These are phyloP conservation scores for Tetrahymena malaccensis DNA, from an alignment of 73 alveolate genomes.

Conservation along the genomic window DNA sequence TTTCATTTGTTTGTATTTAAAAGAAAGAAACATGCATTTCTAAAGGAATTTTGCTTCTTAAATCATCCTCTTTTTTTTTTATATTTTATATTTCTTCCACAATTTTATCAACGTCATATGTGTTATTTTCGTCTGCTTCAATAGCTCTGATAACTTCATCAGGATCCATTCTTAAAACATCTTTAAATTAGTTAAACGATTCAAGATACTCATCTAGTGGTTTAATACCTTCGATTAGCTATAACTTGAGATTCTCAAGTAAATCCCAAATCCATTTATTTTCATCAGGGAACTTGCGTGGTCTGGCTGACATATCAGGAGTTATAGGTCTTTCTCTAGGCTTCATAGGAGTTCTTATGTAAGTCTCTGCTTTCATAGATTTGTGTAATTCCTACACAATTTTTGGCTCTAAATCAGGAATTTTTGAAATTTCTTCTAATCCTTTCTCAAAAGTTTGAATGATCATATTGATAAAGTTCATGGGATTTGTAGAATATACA, in stretches of 20 bases:
- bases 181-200: slow-evolving; percentile 76
- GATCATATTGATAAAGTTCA: slow-evolving; percentile 74
- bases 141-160: slow-evolving; percentile 72
- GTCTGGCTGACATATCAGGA: slow-evolving; percentile 62
- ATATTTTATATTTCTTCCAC: slow-evolving; percentile 82
- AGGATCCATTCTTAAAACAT: slow-evolving; percentile 80
- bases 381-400: slow-evolving; percentile 84
- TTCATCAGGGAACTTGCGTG: slow-evolving; percentile 80
- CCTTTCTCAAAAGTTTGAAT: slow-evolving; percentile 91
- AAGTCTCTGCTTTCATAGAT: slow-evolving; percentile 84
- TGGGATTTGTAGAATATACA: slow-evolving; percentile 79
- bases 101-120: slow-evolving; percentile 72
- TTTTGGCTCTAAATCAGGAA: slow-evolving; percentile 91
- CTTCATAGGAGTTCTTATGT: slow-evolving; percentile 79
- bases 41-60: slow-evolving; percentile 83
- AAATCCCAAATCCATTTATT: slow-evolving; percentile 96
- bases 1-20: slow-evolving; percentile 91
- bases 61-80: slow-evolving; percentile 73
- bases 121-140: slow-evolving; percentile 75
- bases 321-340: slow-evolving; percentile 84
- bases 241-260: slow-evolving; percentile 56
- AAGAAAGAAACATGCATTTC: slow-evolving; percentile 86
- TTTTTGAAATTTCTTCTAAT: slow-evolving; percentile 77
- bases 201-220: slow-evolving; percentile 88
- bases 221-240: slow-evolving; percentile 79